These are phyloP conservation scores for Elsinoe fawcettii DNA, from an alignment of 2,329 filamentous ascomycete genomes.

Conservation along the genomic window DNA sequence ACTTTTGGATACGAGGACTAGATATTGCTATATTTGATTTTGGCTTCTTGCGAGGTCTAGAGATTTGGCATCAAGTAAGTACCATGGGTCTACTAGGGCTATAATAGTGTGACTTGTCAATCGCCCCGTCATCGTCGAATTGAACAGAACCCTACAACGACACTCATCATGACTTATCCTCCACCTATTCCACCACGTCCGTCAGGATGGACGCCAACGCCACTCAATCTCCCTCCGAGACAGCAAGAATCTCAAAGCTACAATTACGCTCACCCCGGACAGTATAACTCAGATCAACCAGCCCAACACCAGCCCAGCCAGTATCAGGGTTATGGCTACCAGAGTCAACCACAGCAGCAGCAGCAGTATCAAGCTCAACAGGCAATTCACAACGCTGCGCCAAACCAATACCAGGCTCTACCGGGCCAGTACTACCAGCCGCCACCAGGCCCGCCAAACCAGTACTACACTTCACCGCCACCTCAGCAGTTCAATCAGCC, in stretches of 20 bases:
- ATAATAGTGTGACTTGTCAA: neutral
- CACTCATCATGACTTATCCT: neutral
- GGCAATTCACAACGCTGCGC: neutral
- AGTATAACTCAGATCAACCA: neutral
- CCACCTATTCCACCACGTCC: constrained; percentile 11
- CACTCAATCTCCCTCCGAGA: neutral
- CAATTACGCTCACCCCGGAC: neutral
- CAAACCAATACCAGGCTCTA: neutral
- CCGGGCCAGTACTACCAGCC: neutral
- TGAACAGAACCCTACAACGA: neutral
- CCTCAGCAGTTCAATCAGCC: neutral
- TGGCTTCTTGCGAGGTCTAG: neutral
- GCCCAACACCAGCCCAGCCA: neutral
- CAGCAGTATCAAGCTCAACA: neutral
- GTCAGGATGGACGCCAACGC: constrained; percentile 2
- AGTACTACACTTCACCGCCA: neutral
- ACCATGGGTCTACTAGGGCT: neutral
- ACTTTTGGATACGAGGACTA: neutral
- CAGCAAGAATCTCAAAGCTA: neutral
- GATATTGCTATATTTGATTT: neutral
- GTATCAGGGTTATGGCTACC: neutral
- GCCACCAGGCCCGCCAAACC: neutral
- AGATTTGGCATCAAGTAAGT: neutral
- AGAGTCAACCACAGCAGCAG: neutral
- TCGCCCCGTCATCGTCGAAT: neutral